Base-by-base conservation (phyloP, 2,329 filamentous ascomycete genomes). In the Teratosphaeria zuluensis region DNA sequence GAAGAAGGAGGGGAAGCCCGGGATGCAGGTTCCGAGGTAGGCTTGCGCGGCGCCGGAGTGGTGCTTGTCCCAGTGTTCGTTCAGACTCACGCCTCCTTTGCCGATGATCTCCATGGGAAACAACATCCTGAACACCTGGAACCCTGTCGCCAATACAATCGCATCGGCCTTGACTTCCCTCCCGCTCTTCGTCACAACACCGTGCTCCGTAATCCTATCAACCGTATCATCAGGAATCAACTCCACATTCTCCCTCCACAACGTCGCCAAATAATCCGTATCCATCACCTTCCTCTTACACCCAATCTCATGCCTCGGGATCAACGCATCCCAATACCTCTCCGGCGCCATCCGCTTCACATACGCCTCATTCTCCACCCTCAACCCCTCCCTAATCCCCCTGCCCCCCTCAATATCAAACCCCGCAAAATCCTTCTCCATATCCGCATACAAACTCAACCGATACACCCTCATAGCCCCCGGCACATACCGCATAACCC, bases 61-160 rank as follows among this genome's bases (percentile, higher is more conserved):
- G 11, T 71, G 61, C 12, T 63, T 60, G 38, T 76, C 64, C 72
- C 76, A 80, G 59, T 77, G 72, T 21, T 76, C 66, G 14, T 73
- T 69, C 33, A 77, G 59, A 53, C 66, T 69, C 54, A 76, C 59
- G 2, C 77, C 77, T 11, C 73, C 65, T 28, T 74, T 66, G 1
- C 78, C 79, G 2, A 66, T 61, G 38, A 81, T 79, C 35, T 79
- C 70, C 69, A 81, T 74, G 0, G 77, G 78, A 35, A 72, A 75
- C 4, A 81, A 63, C 58, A 78, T 74, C 55, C 75, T 75, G 55
- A 76, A 74, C 1, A 79, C 79, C 52, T 77, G 72, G 53, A 80
- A 81, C 0, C 79, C 78, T 32, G 75, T 79, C 0, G 79, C 79
- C 2, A 80, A 71, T 8, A 81, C 66, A 57, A 81, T 77, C 3